phyloP scores from a whole-genome alignment of 177 flowering plant genomes.

The Vitis hybrid region DNA sequence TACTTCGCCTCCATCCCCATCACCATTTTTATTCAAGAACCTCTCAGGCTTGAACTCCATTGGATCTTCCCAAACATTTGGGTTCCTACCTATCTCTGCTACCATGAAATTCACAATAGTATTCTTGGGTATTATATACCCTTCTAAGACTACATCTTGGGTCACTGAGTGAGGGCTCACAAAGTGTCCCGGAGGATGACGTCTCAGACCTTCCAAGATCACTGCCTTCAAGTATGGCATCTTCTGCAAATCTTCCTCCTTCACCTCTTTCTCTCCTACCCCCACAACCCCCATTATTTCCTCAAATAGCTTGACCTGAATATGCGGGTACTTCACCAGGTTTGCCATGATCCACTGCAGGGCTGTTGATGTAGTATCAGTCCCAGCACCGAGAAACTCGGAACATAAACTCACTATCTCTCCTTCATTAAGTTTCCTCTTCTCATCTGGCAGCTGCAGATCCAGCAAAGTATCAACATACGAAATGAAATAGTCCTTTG shows the following conservation, averaged over 20 bases:
- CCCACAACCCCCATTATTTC: constrained; percentile 29
- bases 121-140: constrained; percentile 30
- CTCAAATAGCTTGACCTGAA: constrained; percentile 33
- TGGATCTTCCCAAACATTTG: constrained; percentile 50
- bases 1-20: neutral
- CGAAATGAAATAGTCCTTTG: neutral
- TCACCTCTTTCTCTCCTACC: constrained; percentile 11
- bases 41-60: constrained; percentile 59
- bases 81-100: constrained; percentile 46
- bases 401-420: constrained; percentile 39
- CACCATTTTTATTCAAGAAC: constrained; percentile 26
- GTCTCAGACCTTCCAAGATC: no score
- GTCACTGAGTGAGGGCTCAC: constrained; percentile 42
- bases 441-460: constrained; percentile 7
- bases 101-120: constrained; percentile 35
- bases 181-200: constrained; percentile 31
- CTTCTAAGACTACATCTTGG: constrained; percentile 28
- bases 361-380: constrained; percentile 48
- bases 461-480: constrained; percentile 27
- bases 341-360: constrained; percentile 65
- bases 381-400: constrained; percentile 49
- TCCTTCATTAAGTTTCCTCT: constrained; percentile 19
- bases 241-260: constrained; percentile 29
- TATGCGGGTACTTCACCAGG: constrained; percentile 42
- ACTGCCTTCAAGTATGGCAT: constrained; percentile 51